These are phyloP conservation scores for Sclerotinia trifoliorum DNA, from an alignment of 2,329 filamentous ascomycete species.

Conservation along the genomic window DNA sequence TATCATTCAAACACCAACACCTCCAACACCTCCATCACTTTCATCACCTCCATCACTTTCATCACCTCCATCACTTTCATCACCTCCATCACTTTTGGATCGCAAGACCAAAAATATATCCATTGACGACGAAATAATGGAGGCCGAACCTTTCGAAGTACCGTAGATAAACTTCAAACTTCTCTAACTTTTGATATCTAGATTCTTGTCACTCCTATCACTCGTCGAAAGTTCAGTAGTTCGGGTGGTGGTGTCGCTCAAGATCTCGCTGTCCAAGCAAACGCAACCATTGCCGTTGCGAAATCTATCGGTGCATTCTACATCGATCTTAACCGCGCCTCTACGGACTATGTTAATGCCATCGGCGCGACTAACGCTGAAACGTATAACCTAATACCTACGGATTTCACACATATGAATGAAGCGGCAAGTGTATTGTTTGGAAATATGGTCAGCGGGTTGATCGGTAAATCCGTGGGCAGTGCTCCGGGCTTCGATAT, in stretches of 20 bases:
- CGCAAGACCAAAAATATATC: neutral
- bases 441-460: constrained; percentile 47
- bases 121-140: neutral
- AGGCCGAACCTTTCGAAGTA: too few species aligned
- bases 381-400: constrained; percentile 45
- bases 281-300: constrained; percentile 45
- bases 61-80: too few species aligned
- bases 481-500: neutral
- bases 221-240: constrained; percentile 45
- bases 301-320: constrained; percentile 36
- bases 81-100: too few species aligned
- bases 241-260: constrained; percentile 42
- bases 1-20: neutral
- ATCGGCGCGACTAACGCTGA: constrained; percentile 46
- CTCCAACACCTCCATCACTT: too few species aligned
- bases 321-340: constrained; percentile 48
- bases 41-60: too few species aligned
- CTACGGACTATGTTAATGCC: constrained; percentile 46
- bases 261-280: constrained; percentile 44
- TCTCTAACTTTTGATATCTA: constrained; percentile 39
- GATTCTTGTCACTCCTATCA: constrained; percentile 49
- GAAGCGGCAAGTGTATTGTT: constrained; percentile 47
- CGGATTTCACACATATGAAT: constrained; percentile 53
- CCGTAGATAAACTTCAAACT: neutral
- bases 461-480: constrained; percentile 31